phyloP scores from a whole-genome alignment of 1,284 basidiomycete genomes.

The Irpex sp. region DNA sequence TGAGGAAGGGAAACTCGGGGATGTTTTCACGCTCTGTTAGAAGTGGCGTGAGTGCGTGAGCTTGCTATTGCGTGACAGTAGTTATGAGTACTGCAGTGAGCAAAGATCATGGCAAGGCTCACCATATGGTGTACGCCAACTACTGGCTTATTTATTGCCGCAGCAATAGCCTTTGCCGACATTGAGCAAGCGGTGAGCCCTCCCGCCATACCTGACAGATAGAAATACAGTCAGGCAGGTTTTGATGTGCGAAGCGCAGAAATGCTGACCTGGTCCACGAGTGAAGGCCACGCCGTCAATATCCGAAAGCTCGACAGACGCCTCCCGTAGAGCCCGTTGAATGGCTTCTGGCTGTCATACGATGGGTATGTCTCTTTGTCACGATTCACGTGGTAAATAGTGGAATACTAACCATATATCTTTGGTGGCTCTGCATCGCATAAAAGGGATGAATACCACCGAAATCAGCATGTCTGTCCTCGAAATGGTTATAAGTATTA shows the following conservation, averaged over 20 bases:
- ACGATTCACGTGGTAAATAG: too few relatives aligned
- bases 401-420: slow-evolving; percentile 59
- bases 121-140: slow-evolving; percentile 96
- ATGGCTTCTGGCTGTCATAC: slow-evolving; percentile 69
- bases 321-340: slow-evolving; percentile 59
- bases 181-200: slow-evolving; percentile 78
- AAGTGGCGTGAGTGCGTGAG: slow-evolving; percentile 80
- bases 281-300: slow-evolving; percentile 90
- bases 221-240: neutral
- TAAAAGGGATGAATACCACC: slow-evolving; percentile 84
- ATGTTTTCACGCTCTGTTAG: slow-evolving; percentile 55
- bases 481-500: neutral
- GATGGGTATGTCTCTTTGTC: too few relatives aligned
- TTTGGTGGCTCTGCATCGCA: slow-evolving; percentile 74
- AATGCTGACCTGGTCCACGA: slow-evolving; percentile 71
- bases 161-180: slow-evolving; percentile 79
- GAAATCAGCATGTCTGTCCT: slow-evolving; percentile 60
- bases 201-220: slow-evolving; percentile 62
- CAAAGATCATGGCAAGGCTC: slow-evolving; percentile 14
- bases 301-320: slow-evolving; percentile 53
- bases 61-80: slow-evolving; percentile 61
- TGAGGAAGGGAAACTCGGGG: slow-evolving; percentile 83
- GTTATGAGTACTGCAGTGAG: neutral
- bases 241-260: neutral
- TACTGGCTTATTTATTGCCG: slow-evolving; percentile 72